Evolutionary conservation across 495 filamentous ascomycete genomes (phyloP).

Genomic region (Talaromyces borbonicus): DNA sequence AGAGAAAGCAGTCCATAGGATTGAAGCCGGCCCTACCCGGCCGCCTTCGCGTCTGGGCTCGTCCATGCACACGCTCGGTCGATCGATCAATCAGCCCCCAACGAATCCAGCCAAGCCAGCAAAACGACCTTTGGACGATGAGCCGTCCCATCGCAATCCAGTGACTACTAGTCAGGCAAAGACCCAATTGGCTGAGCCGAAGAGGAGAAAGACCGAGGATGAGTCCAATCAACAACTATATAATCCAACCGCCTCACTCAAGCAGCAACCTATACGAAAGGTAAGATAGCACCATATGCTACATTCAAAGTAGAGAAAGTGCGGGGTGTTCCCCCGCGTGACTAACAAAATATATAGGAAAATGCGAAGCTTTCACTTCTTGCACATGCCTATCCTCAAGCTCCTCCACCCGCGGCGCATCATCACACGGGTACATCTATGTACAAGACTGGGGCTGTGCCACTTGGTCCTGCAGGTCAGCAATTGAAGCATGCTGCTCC

Average conservation of each 20-base stretch:
- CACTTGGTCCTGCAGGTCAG: conserved; percentile 16
- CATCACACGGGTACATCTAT: conserved; percentile 31
- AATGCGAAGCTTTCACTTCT: conserved; percentile 52
- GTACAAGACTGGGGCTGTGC: conserved; percentile 23
- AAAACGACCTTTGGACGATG: conserved; percentile 50
- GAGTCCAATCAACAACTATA: conserved; percentile 39
- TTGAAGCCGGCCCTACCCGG: conserved; percentile 40
- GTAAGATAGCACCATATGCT: conserved; percentile 30
- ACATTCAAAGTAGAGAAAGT: neutral
- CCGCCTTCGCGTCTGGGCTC: conserved; percentile 46
- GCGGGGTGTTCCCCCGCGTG: conserved; percentile 7
- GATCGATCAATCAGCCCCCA: conserved; percentile 38
- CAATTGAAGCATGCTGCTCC: conserved; percentile 54
- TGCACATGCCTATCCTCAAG: conserved; percentile 50
- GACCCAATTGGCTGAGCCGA: conserved; percentile 40
- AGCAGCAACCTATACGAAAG: conserved; percentile 69
- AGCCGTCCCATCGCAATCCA: conserved; percentile 35
- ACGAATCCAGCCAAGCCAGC: conserved; percentile 57
- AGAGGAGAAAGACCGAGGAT: conserved; percentile 50
- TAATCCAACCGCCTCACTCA: conserved; percentile 27
- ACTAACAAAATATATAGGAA: conserved; percentile 38
- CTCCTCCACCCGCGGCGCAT: conserved; percentile 37
- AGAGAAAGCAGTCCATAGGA: conserved; percentile 32
- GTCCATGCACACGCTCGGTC: conserved; percentile 35
- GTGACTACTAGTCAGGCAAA: conserved; percentile 32